Conservation (phyloP, 257 asterid species). For the Leonotis leonurus region DNA sequence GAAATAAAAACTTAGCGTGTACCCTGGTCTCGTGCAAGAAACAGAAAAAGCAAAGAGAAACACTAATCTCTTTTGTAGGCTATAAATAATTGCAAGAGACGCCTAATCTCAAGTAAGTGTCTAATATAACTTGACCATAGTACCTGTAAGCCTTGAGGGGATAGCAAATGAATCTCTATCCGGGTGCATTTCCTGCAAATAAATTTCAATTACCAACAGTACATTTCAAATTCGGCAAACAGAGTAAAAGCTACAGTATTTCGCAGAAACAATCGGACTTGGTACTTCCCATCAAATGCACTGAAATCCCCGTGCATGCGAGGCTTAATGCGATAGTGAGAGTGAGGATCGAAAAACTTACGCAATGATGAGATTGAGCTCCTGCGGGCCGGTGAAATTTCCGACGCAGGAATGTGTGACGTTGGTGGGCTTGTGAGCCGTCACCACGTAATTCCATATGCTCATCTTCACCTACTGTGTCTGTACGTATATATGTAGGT, state of each 20-base stretch:
- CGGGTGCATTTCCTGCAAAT: conserved; percentile 85
- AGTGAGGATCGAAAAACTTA: conserved; percentile 25
- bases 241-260: neutral
- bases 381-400: conserved; percentile 88
- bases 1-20: neutral
- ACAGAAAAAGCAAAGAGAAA: too few relatives aligned
- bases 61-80: neutral
- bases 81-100: neutral
- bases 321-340: neutral
- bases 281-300: neutral
- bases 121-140: neutral
- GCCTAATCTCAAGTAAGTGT: neutral
- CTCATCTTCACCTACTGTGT: conserved; percentile 43
- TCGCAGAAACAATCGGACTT: neutral
- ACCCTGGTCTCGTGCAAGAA: neutral
- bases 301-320: neutral
- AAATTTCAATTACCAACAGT: conserved; percentile 12
- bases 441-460: conserved; percentile 95
- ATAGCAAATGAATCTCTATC: conserved; percentile 76
- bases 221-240: conserved; percentile 3
- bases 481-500: neutral
- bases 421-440: conserved; percentile 98
- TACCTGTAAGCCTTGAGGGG: conserved; percentile 95
- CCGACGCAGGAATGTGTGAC: conserved; percentile 98
- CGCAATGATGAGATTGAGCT: conserved; percentile 92